Conservation (phyloP, 441 rosid species). For the Oxalis stricta region DNA sequence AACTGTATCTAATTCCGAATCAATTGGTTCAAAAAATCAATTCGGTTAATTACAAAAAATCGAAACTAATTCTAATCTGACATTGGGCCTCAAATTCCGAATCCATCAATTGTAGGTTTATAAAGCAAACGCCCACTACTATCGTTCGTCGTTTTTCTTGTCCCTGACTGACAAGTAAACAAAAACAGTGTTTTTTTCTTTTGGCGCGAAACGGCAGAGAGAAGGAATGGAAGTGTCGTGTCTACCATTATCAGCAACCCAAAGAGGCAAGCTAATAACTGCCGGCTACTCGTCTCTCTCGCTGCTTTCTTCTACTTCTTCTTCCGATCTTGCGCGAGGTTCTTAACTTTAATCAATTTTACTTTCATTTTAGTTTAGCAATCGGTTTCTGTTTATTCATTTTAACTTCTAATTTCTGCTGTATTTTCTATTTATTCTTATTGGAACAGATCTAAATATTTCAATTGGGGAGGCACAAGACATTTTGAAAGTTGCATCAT, state of each 20-base stretch:
- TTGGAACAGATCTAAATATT: slow-evolving; percentile 32
- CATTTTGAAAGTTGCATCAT: slow-evolving; percentile 38
- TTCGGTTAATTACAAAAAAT: too few relatives aligned
- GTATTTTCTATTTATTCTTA: not conserved
- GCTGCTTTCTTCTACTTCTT: slow-evolving; percentile 41
- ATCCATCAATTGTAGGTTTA: too few relatives aligned
- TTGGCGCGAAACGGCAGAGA: not conserved
- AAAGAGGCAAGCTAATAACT: slow-evolving; percentile 54
- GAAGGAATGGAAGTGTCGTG: slow-evolving; percentile 38
- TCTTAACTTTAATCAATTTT: too few relatives aligned
- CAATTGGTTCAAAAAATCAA: too few relatives aligned
- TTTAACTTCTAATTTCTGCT: not conserved
- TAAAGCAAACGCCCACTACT: too few relatives aligned
- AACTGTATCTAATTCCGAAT: too few relatives aligned
- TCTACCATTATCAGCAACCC: slow-evolving; percentile 58
- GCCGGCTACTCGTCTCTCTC: slow-evolving; percentile 57
- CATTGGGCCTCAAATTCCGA: too few relatives aligned
- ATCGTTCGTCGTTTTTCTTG: too few relatives aligned
- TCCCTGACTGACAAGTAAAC: too few relatives aligned
- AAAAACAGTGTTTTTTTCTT: too few relatives aligned
- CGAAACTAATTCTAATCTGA: too few relatives aligned
- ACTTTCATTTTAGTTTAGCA: not conserved
- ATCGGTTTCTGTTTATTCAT: not conserved
- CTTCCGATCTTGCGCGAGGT: slow-evolving; percentile 59
- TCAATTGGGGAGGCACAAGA: slow-evolving; percentile 51